Base-by-base conservation (phyloP, 1,284 basidiomycete species). In the Hemileia vastatrix region DNA sequence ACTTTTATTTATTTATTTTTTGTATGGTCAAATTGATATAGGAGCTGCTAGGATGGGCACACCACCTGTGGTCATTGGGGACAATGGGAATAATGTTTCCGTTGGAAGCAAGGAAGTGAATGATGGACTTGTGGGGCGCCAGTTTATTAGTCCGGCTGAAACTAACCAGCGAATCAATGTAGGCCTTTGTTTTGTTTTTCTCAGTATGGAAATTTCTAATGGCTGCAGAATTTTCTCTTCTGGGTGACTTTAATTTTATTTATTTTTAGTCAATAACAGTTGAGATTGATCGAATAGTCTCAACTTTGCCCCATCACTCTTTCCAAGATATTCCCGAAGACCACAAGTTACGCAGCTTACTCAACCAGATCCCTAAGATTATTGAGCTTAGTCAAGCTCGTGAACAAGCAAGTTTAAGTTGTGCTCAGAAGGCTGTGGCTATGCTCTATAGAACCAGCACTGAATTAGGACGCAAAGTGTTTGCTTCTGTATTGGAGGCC, bases 391-490 rank as follows among this genome's bases (percentile, higher is more conserved):
- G 43, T 9, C 51, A 48, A 44, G 51, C 43, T 23, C 24, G 27
- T 52, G 31, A 52, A 60, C 74, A 75, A 69, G 19, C 49, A n/a
- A 60, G 49, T 13, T 53, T 60, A 19, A 23, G 40, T 21, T 52
- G 88, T 89, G 72, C 78, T 87, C 51, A 76, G 67, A 78, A 78
- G 71, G 71, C 52, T 1, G 59, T 62, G 6, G 59, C 59, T 0
- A 62, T 62, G 59, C 44, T 62, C 3, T 62, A 62, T 15, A 36
- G 52, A 21, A 33, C 59, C 13, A 31, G 49, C 9, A 33, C 84
- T 2, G 84, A 87, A 64, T 80, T 96, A 50, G 90, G 87, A 0
- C 83, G 93, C 56, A 91, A 95, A 74, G 86, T 94, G 23, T 97
- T 92, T 76, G 90, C 91, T 33, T 83, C 86, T 40, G 79, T 98